These are phyloP conservation scores for Euptelea pleiosperma DNA, from an alignment of 164 flowering plant species.

Conservation along the genomic window DNA sequence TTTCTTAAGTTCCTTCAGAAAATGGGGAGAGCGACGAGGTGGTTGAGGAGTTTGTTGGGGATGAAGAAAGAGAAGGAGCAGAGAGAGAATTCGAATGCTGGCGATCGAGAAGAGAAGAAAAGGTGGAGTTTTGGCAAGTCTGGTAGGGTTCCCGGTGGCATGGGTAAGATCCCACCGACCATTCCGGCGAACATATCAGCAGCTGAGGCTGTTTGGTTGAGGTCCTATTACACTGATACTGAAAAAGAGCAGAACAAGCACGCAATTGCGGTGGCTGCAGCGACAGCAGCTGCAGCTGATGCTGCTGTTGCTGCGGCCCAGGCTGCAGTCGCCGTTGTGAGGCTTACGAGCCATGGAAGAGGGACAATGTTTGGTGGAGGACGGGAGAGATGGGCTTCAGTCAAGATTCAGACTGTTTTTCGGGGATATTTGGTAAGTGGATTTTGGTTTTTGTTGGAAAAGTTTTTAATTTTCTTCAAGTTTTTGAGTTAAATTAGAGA, in stretches of 20 bases:
- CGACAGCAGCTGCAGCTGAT: conserved; percentile 92
- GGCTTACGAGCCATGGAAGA: conserved; percentile 77
- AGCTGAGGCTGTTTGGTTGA: conserved; percentile 28
- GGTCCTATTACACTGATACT: conserved; percentile 48
- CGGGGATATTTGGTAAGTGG: conserved; percentile 71
- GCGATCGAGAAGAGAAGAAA: conserved; percentile 49
- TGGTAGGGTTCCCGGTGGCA: conserved; percentile 24
- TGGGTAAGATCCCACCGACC: conserved; percentile 14
- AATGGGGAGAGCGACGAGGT: conserved; percentile 81
- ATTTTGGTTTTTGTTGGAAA: background rate
- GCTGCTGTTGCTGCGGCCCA: conserved; percentile 95
- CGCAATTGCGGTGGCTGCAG: conserved; percentile 96
- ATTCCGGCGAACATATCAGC: conserved; percentile 9
- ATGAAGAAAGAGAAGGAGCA: conserved; percentile 59
- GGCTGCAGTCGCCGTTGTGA: conserved; percentile 81
- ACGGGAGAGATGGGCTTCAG: conserved; percentile 68
- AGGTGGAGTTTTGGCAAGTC: conserved; percentile 69
- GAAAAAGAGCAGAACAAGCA: conserved; percentile 82
- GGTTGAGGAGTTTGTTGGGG: conserved; percentile 67
- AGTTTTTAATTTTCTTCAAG: background rate
- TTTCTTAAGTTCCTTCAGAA: conserved; percentile 11
- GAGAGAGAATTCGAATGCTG: conserved; percentile 21
- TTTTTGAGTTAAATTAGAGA: background rate
- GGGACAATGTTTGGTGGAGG: conserved; percentile 60
- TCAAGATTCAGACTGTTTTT: conserved; percentile 72